Conservation (phyloP, 2,329 filamentous ascomycete species). For the Neopestalotiopsis sp. region DNA sequence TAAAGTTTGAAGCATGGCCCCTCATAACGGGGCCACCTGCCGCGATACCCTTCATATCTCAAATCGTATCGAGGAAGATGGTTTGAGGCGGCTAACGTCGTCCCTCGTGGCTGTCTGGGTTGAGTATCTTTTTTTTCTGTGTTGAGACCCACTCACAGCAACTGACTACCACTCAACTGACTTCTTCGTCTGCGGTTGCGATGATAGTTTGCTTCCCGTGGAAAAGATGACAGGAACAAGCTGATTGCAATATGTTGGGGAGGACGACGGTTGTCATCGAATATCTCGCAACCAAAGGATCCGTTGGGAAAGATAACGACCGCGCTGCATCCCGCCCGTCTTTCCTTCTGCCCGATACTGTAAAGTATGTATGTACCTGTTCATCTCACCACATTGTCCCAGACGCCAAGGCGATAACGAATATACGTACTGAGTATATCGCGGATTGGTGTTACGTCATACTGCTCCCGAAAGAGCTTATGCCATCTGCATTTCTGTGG, state of each 20-base stretch:
- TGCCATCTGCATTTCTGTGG: not conserved
- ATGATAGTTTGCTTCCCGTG: not conserved
- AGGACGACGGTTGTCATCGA: not conserved
- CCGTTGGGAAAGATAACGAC: not conserved
- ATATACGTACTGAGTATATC: not conserved
- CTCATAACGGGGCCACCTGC: constrained; percentile 40
- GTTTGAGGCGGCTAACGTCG: not conserved
- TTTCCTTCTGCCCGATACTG: not conserved
- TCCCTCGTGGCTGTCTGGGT: not conserved
- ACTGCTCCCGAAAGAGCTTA: not conserved
- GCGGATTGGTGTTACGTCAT: not conserved
- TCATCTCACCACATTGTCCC: not conserved
- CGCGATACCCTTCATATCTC: constrained; percentile 40
- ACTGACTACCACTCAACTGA: not conserved
- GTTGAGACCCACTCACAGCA: not conserved
- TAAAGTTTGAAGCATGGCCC: constrained; percentile 48
- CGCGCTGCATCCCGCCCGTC: not conserved
- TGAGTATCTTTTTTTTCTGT: not conserved
- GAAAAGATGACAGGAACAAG: not conserved
- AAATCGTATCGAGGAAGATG: not conserved
- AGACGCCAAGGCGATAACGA: not conserved
- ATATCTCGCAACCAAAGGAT: not conserved
- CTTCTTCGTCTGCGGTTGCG: not conserved
- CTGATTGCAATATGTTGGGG: not conserved
- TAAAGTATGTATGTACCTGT: too few species aligned